Evolutionary conservation across 2,329 filamentous ascomycete species (phyloP), one percentile per base, ranked within the genome.

Genomic region (Celoporthe dispersa): DNA sequence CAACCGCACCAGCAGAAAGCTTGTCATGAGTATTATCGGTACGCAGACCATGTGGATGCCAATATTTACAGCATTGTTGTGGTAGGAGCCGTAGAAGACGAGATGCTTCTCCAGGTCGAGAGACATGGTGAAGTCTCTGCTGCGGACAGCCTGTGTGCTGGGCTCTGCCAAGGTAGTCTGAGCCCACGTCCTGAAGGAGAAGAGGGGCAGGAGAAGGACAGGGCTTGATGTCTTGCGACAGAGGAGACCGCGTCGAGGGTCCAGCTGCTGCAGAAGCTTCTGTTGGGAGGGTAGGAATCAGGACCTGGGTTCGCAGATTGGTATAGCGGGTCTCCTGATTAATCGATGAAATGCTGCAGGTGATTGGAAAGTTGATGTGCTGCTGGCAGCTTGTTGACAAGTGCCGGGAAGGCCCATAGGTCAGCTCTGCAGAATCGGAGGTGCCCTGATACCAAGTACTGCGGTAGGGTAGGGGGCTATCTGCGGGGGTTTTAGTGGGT

Each of bases 61-160:
- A 71, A 94, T 82, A 79, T 96, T 96, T 81, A 92, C 87, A 62
- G 87, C 82, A 80, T 95, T 91, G 78, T 92, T 89, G 81, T 96
- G 93, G 78, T 96, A 95, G 70, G 92, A 88, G 79, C 92, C 93
- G 84, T 96, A 96, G 82, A 94, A 94, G 81, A 88, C 89, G 76
- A 96, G 85, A 78, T 95, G 93, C 79, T 90, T 92, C 83, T 96
- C 93, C 66, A 96, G 86, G 77, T 94, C 91, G 77, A 96, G 87
- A 75, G 88, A 88, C 88, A 90, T 90, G 73, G 72, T 70, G 51
- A 33, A 53, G 35, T 28, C 35, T n/a, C 16, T 39, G 33, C 7
- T 22, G 33, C 14, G 19, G 35, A 16, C n/a, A 9, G 39, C n/a
- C 41, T 48, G 19, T 31, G 16, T 19, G 12, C 33, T 25, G 35